These are phyloP conservation scores for Clitoria ternatea DNA, from an alignment of 306 rosid species.

Conservation along the genomic window DNA sequence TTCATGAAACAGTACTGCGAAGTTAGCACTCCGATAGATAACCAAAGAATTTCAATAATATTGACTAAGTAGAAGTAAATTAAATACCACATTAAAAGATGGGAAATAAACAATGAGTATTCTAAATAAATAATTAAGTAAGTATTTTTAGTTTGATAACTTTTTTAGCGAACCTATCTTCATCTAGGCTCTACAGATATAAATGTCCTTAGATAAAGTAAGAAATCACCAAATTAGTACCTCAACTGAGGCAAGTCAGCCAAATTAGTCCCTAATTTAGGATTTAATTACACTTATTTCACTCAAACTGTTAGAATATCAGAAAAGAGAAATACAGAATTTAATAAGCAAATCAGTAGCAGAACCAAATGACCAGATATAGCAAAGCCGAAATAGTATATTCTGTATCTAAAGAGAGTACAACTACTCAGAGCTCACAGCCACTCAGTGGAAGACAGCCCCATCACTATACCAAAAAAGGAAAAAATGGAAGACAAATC, in stretches of 20 bases:
- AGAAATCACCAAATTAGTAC: not conserved
- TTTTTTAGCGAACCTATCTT: not conserved
- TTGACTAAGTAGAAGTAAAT: conserved; percentile 5
- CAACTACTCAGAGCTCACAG: too few relatives aligned
- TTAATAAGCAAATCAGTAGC: too few relatives aligned
- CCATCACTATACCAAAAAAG: too few relatives aligned
- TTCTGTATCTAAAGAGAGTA: too few relatives aligned
- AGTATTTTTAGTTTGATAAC: not conserved
- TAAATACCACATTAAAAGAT: not conserved
- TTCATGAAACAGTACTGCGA: not conserved
- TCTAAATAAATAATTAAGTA: not conserved
- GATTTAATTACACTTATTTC: not conserved
- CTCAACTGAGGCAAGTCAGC: not conserved
- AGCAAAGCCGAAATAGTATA: too few relatives aligned
- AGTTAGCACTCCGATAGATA: not conserved
- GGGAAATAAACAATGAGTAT: not conserved
- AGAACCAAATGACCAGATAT: too few relatives aligned
- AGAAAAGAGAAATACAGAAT: too few relatives aligned
- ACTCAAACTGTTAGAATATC: too few relatives aligned
- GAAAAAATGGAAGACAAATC: too few relatives aligned
- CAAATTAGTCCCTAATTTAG: conserved; percentile 3
- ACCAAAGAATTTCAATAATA: not conserved
- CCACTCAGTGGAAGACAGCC: too few relatives aligned
- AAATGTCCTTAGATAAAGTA: not conserved
- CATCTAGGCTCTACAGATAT: not conserved